phyloP scores from a whole-genome alignment of 805 yeast species.

The Ogataea trehalophila region DNA sequence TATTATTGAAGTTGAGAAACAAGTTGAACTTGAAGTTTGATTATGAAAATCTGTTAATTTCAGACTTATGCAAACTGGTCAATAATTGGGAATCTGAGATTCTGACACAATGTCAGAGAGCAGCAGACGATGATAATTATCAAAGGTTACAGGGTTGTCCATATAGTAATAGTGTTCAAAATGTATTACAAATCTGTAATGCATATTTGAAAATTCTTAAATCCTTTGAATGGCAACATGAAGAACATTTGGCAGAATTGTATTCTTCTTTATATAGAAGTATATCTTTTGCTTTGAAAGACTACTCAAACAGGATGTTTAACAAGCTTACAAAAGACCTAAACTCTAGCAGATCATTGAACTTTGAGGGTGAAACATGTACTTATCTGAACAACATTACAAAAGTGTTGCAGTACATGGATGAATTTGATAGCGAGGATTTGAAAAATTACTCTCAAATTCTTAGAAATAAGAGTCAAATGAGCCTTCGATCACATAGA shows the following conservation, averaged over 20 bases:
- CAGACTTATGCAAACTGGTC: conserved; percentile 19
- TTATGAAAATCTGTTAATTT: conserved; percentile 23
- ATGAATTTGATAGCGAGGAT: conserved; percentile 9
- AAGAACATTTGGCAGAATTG: conserved; percentile 55
- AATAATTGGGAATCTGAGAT: conserved; percentile 24
- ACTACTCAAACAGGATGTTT: conserved; percentile 39
- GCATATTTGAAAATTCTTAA: conserved; percentile 46
- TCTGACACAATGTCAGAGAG: conserved; percentile 34
- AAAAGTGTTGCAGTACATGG: conserved; percentile 17
- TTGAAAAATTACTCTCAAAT: conserved; percentile 11
- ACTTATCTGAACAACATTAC: conserved; percentile 28
- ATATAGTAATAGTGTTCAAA: conserved; percentile 25
- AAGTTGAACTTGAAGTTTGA: conserved; percentile 18
- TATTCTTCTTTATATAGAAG: conserved; percentile 57
- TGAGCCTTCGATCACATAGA: conserved; percentile 2
- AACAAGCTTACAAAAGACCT: conserved; percentile 13
- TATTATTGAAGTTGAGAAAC: conserved; percentile 11
- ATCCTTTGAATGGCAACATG: conserved; percentile 61
- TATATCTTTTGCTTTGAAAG: conserved; percentile 55
- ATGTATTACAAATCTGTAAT: conserved; percentile 24
- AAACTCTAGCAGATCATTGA: conserved; percentile 10
- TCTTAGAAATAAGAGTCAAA: conserved; percentile 4
- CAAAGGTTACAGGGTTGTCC: conserved; percentile 32
- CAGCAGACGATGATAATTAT: conserved; percentile 56
- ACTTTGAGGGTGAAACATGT: conserved; percentile 21